A percentile compares a stretch with the other conserved stretches of the same genome.
phyloP scores from a whole-genome alignment of 495 filamentous ascomycete genomes.

The Aspergillus heteromorphus region DNA sequence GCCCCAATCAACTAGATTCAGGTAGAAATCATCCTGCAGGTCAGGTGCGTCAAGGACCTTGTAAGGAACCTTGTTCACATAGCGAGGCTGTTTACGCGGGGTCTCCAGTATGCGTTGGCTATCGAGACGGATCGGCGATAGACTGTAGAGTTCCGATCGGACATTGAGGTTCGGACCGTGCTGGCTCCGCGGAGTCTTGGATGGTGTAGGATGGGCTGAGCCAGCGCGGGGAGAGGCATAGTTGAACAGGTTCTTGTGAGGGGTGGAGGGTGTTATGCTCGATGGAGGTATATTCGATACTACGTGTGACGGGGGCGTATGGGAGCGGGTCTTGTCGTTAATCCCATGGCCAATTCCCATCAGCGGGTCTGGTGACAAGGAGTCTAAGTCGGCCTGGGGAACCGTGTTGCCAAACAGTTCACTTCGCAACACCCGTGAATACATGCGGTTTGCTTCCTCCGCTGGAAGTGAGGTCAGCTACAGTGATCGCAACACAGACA shows the following conservation, averaged over 20 bases:
- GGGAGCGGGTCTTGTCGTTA: slow-evolving; percentile 66
- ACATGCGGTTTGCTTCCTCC: slow-evolving; percentile 90
- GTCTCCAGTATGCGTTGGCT: slow-evolving; percentile 89
- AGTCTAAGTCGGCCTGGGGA: slow-evolving; percentile 70
- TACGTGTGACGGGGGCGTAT: slow-evolving; percentile 70
- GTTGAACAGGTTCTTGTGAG: slow-evolving; percentile 94
- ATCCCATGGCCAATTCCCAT: slow-evolving; percentile 52
- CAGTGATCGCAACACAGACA: not conserved
- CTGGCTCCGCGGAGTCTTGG: slow-evolving; percentile 80
- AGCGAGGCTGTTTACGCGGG: slow-evolving; percentile 78
- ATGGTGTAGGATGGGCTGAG: slow-evolving; percentile 74
- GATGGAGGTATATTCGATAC: slow-evolving; percentile 58
- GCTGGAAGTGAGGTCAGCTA: slow-evolving; percentile 55
- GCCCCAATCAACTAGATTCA: slow-evolving; percentile 98
- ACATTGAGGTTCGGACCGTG: slow-evolving; percentile 82
- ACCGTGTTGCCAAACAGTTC: slow-evolving; percentile 88
- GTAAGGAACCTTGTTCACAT: slow-evolving; percentile 92
- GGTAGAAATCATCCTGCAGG: slow-evolving; percentile 92
- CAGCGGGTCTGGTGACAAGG: slow-evolving; percentile 58
- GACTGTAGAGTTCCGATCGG: slow-evolving; percentile 84
- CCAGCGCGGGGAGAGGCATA: slow-evolving; percentile 76
- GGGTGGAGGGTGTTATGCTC: slow-evolving; percentile 81
- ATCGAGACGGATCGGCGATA: slow-evolving; percentile 83
- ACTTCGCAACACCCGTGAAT: slow-evolving; percentile 78
- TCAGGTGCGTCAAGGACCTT: slow-evolving; percentile 97